phyloP scores from a whole-genome alignment of 2,329 filamentous ascomycete species.

The Aspergillus novofumigatus region DNA sequence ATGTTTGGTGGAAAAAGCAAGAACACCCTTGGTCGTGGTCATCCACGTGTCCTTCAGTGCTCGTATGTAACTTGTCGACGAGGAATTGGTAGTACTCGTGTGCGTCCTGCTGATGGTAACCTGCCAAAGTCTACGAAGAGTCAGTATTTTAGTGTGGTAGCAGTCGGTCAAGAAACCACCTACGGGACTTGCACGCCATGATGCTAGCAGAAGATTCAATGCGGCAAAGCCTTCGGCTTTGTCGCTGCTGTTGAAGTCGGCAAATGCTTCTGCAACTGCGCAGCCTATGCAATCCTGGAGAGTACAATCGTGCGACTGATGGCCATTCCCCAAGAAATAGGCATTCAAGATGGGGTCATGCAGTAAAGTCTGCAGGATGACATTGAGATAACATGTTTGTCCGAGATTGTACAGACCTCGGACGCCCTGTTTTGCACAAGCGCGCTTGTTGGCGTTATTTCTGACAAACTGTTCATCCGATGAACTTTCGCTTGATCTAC shows the following conservation, averaged over 20 bases:
- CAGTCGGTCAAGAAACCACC: slow-evolving; percentile 38
- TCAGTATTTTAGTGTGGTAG: not conserved
- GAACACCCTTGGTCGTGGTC: slow-evolving; percentile 57
- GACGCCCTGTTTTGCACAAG: slow-evolving; percentile 81
- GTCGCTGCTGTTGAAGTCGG: slow-evolving; percentile 57
- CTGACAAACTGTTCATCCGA: slow-evolving; percentile 75
- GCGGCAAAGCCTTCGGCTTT: slow-evolving; percentile 85
- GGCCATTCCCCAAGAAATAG: slow-evolving; percentile 88
- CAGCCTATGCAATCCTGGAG: slow-evolving; percentile 56
- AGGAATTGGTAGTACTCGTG: slow-evolving; percentile 97
- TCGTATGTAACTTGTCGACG: slow-evolving; percentile 82
- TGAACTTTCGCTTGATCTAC: slow-evolving; percentile 34
- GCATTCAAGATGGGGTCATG: slow-evolving; percentile 90
- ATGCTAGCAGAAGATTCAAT: slow-evolving; percentile 80
- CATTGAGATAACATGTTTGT: slow-evolving; percentile 98
- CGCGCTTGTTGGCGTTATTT: slow-evolving; percentile 71
- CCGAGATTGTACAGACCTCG: slow-evolving; percentile 95
- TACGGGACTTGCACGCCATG: slow-evolving; percentile 77
- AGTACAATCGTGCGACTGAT: slow-evolving; percentile 71
- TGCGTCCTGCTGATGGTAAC: slow-evolving; percentile 92
- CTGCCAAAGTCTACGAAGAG: slow-evolving; percentile 61
- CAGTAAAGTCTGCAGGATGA: slow-evolving; percentile 86
- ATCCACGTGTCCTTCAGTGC: slow-evolving; percentile 67
- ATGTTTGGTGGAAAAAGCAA: slow-evolving; percentile 91
- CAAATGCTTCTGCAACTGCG: slow-evolving; percentile 59